Percentiles rank a stretch among this genome's conserved stretches.
phyloP scores from a whole-genome alignment of 176 grass and related monocot genomes.

The Rhynchospora tenuis region DNA sequence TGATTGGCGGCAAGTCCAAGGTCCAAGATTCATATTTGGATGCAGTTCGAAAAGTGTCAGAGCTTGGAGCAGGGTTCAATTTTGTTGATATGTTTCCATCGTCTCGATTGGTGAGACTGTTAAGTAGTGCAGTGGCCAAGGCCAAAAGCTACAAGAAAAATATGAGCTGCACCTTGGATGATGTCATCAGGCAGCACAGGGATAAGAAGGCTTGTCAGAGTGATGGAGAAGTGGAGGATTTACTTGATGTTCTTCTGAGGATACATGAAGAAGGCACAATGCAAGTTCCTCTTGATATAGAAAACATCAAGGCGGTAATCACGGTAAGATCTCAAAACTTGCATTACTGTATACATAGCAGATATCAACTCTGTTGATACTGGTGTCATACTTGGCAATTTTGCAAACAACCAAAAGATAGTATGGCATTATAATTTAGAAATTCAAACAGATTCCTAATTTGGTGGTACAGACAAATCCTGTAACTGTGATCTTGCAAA shows the following conservation, averaged over 20 bases:
- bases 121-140: neutral
- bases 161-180: conserved; percentile 4
- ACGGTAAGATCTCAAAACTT: conserved; percentile 4
- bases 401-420: neutral
- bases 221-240: neutral
- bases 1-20: conserved; percentile 26
- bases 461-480: neutral
- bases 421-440: neutral
- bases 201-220: neutral
- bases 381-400: neutral
- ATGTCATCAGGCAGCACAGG: conserved; percentile 1
- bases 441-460: neutral
- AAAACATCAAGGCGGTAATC: conserved; percentile 19
- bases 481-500: neutral
- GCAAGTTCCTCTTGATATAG: neutral
- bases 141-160: neutral
- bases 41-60: neutral
- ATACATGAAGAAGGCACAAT: conserved; percentile 16
- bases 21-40: conserved; percentile 16
- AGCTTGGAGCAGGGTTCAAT: neutral
- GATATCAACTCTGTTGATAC: neutral
- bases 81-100: conserved; percentile 4
- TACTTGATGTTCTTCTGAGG: conserved; percentile 19
- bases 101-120: neutral
- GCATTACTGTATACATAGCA: neutral